phyloP scores from a whole-genome alignment of 73 alveolate genomes.

The Paramecium sexaurelia region DNA sequence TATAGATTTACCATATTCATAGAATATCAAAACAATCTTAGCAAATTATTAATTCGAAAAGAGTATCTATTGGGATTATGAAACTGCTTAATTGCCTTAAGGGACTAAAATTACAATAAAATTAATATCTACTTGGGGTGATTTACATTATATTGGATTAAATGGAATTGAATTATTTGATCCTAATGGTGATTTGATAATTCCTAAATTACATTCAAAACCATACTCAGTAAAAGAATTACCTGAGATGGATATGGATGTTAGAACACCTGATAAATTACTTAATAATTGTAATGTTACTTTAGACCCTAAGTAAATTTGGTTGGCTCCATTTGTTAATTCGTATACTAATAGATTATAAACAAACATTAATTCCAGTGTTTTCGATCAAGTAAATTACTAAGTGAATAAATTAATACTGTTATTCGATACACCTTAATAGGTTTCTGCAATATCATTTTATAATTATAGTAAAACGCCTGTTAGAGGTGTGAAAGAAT shows the following conservation, averaged over 20 bases:
- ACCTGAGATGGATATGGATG: conserved; percentile 80
- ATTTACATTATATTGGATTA: conserved; percentile 82
- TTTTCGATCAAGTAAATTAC: not conserved
- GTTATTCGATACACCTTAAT: conserved; percentile 73
- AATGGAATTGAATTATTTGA: conserved; percentile 84
- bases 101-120: conserved; percentile 75
- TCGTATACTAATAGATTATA: conserved; percentile 63
- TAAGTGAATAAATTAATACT: conserved; percentile 70
- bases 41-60: not conserved
- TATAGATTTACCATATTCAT: conserved; percentile 70
- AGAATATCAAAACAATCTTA: not conserved
- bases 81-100: conserved; percentile 74
- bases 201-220: conserved; percentile 60
- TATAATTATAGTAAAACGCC: conserved; percentile 89
- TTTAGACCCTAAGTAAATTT: conserved; percentile 77
- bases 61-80: conserved; percentile 70
- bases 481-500: conserved; percentile 85
- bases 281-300: conserved; percentile 78
- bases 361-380: not conserved
- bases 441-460: conserved; percentile 71
- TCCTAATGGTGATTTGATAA: conserved; percentile 22
- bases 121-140: conserved; percentile 86
- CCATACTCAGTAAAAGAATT: conserved; percentile 68
- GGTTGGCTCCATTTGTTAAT: conserved; percentile 88
- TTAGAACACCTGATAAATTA: conserved; percentile 83